Percentiles rank a stretch among this genome's conserved stretches.
Evolutionary conservation across 1,284 basidiomycete genomes (phyloP).

Genomic region (Earliella scabrosa): DNA sequence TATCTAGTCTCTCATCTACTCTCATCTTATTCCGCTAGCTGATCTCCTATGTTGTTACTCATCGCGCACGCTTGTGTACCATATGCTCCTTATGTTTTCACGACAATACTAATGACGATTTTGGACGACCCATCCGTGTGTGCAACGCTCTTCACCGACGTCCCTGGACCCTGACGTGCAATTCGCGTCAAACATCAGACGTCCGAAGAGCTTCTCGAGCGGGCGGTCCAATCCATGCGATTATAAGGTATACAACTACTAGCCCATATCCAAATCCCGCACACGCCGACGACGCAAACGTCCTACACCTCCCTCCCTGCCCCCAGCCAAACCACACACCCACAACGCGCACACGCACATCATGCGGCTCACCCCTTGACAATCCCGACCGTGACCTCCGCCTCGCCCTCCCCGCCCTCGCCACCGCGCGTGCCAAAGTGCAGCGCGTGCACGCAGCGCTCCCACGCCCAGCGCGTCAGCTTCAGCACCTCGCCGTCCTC

Average conservation of each 20-base stretch:
- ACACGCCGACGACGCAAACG: background rate
- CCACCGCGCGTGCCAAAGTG: conserved; percentile 34
- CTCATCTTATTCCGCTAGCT: background rate
- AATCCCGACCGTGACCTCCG: conserved; percentile 55
- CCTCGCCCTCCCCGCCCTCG: conserved; percentile 37
- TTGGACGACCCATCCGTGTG: too few species aligned
- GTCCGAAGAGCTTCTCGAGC: too few species aligned
- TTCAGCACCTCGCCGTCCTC: conserved; percentile 75
- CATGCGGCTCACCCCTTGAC: conserved; percentile 34
- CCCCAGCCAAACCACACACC: too few species aligned
- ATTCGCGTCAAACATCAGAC: too few species aligned
- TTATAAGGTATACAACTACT: too few species aligned
- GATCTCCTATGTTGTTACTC: conserved; percentile 3
- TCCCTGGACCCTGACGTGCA: too few species aligned
- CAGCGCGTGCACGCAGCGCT: conserved; percentile 53
- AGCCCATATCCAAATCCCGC: background rate
- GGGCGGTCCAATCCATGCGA: too few species aligned
- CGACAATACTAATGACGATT: background rate
- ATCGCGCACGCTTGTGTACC: background rate
- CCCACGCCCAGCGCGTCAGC: conserved; percentile 75
- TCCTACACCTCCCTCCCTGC: background rate
- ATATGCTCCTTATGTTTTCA: conserved; percentile 1
- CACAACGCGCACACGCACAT: too few species aligned
- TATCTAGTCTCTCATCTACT: conserved; percentile 5
- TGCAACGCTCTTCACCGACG: too few species aligned